These are phyloP conservation scores for Skeletonema grethae DNA, from an alignment of 108 stramenopile species.

Conservation along the genomic window DNA sequence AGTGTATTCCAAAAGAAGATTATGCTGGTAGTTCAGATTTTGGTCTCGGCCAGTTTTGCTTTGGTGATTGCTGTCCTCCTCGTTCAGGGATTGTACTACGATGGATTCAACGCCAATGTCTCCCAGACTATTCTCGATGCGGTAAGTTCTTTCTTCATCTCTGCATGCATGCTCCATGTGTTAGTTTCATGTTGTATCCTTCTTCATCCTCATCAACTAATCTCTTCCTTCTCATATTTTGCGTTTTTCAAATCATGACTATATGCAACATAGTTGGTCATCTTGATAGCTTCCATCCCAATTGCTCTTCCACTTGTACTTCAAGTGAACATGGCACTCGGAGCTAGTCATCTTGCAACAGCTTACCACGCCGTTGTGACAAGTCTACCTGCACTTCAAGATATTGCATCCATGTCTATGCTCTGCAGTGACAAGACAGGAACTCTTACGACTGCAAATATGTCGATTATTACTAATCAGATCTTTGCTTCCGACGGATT, in stretches of 20 bases:
- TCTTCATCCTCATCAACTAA: neutral
- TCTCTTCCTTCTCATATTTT: neutral
- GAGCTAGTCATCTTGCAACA: constrained; percentile 77
- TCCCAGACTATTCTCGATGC: constrained; percentile 50
- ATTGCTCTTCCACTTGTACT: constrained; percentile 84
- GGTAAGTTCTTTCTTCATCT: constrained; percentile 14
- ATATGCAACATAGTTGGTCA: constrained; percentile 38
- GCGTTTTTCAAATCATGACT: neutral
- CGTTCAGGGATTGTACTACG: constrained; percentile 54
- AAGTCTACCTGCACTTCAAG: constrained; percentile 81
- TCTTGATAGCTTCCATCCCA: constrained; percentile 86
- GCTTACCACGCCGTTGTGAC: constrained; percentile 84
- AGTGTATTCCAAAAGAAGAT: constrained; percentile 75
- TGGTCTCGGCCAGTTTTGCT: constrained; percentile 52
- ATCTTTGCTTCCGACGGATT: constrained; percentile 56
- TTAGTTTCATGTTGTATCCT: constrained; percentile 4
- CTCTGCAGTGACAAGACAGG: constrained; percentile 90
- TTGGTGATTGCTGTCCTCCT: constrained; percentile 68
- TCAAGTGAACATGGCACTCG: constrained; percentile 86
- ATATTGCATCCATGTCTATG: constrained; percentile 80
- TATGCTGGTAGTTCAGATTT: constrained; percentile 63
- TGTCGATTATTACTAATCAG: constrained; percentile 71
- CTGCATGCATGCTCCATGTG: neutral
- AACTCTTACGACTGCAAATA: constrained; percentile 84
- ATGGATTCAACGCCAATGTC: constrained; percentile 44